These are phyloP conservation scores for Epichloe elymi DNA, from an alignment of 2,329 filamentous ascomycete species.

Conservation along the genomic window DNA sequence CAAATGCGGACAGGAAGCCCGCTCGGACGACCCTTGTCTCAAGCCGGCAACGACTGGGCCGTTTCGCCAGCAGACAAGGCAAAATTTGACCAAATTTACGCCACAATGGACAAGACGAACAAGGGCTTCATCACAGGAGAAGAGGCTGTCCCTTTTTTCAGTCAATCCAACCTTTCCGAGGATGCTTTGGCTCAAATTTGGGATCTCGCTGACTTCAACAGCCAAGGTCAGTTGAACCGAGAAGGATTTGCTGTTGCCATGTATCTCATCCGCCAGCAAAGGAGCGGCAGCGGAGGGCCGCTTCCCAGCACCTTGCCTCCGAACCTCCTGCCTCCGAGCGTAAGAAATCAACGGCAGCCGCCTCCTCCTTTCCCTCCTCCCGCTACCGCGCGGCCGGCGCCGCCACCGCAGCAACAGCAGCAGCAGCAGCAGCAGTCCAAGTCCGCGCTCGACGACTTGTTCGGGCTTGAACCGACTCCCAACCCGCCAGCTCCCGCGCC, in stretches of 20 bases:
- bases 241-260: constrained; percentile 97
- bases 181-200: constrained; percentile 88
- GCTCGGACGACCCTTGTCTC: constrained; percentile 35
- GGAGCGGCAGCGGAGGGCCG: constrained; percentile 48
- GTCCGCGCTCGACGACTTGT: constrained; percentile 85
- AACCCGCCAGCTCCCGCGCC: constrained; percentile 39
- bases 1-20: constrained; percentile 50
- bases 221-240: constrained; percentile 67
- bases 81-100: constrained; percentile 78
- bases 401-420: constrained; percentile 21
- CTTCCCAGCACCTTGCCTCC: constrained; percentile 68
- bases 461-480: constrained; percentile 61
- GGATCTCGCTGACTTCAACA: constrained; percentile 92
- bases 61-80: constrained; percentile 73
- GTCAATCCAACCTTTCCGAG: constrained; percentile 78
- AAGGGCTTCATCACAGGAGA: constrained; percentile 83
- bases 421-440: constrained; percentile 41
- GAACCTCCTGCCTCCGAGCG: constrained; percentile 72
- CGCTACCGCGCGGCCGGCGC: constrained; percentile 35
- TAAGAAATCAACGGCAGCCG: constrained; percentile 45
- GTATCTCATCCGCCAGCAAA: constrained; percentile 88
- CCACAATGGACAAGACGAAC: constrained; percentile 65
- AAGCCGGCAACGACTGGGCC: constrained; percentile 54
- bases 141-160: constrained; percentile 93
- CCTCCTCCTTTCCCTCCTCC: constrained; percentile 23